phyloP scores from a whole-genome alignment of 768 basidiomycete genomes.

The Trametes sanguinea region DNA sequence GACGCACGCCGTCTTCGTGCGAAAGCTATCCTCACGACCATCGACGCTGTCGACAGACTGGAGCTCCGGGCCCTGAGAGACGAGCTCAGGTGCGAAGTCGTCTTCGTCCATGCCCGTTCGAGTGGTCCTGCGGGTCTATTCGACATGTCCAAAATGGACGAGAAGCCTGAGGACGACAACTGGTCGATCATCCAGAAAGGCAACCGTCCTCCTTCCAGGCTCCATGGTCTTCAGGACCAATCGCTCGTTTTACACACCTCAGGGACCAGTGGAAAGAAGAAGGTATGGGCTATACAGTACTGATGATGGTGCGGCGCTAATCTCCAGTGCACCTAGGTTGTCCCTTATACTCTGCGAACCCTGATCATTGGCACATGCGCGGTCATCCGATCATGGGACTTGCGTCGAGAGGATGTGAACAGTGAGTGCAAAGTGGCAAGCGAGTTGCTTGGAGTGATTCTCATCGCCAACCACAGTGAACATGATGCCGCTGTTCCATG shows the following conservation, averaged over 20 bases:
- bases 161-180: slow-evolving; percentile 16
- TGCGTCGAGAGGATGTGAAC: slow-evolving; percentile 46
- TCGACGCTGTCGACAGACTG: slow-evolving; percentile 42
- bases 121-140: slow-evolving; percentile 44
- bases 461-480: slow-evolving; percentile 20
- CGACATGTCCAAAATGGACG: slow-evolving; percentile 37
- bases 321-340: slow-evolving; percentile 31
- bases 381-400: slow-evolving; percentile 47
- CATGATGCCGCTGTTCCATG: slow-evolving; percentile 56
- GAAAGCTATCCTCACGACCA: slow-evolving; percentile 45
- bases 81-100: slow-evolving; percentile 42
- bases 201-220: slow-evolving; percentile 30
- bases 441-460: too few species aligned
- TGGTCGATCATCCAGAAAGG: slow-evolving; percentile 16
- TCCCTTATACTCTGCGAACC: slow-evolving; percentile 45
- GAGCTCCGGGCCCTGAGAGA: slow-evolving; percentile 36
- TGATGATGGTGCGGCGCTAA: background rate
- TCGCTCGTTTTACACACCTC: slow-evolving; percentile 61
- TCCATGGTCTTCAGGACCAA: slow-evolving; percentile 46
- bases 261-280: slow-evolving; percentile 61
- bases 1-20: slow-evolving; percentile 43
- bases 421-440: slow-evolving; percentile 34
- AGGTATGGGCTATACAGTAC: slow-evolving; percentile 5
- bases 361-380: slow-evolving; percentile 48
- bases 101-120: slow-evolving; percentile 38